These are phyloP conservation scores for Dianthus caryophyllus DNA, from an alignment of 148 eudicot species.

Conservation along the genomic window DNA sequence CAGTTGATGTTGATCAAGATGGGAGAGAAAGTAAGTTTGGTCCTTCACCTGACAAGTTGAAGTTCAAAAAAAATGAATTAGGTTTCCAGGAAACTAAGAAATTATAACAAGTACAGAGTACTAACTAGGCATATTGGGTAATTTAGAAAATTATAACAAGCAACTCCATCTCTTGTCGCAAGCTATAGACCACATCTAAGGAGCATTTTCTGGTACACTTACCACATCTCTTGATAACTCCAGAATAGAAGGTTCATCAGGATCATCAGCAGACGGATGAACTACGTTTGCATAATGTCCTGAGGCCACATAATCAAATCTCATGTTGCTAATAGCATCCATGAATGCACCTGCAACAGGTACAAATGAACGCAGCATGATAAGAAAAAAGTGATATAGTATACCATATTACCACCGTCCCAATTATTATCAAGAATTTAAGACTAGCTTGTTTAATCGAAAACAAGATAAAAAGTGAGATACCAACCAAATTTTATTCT, in stretches of 20 bases:
- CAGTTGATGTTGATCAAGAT: conserved; percentile 87
- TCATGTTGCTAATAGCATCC: conserved; percentile 73
- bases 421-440: neutral
- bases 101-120: neutral
- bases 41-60: conserved; percentile 74
- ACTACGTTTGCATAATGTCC: conserved; percentile 92
- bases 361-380: neutral
- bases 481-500: conserved; percentile 92
- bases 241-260: conserved; percentile 47
- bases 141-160: neutral
- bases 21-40: conserved; percentile 95
- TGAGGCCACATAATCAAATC: conserved; percentile 84
- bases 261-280: conserved; percentile 44
- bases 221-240: conserved; percentile 85
- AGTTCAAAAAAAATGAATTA: neutral
- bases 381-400: neutral
- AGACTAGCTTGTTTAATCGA: neutral
- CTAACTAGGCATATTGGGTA: too few species aligned
- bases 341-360: conserved; percentile 74
- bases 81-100: too few species aligned
- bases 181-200: neutral
- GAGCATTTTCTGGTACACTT: conserved; percentile 19
- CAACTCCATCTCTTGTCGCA: neutral
- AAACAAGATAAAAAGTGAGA: neutral
- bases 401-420: neutral